phyloP scores from a whole-genome alignment of 2,329 filamentous ascomycete genomes.

The Penicillium capsulatum region DNA sequence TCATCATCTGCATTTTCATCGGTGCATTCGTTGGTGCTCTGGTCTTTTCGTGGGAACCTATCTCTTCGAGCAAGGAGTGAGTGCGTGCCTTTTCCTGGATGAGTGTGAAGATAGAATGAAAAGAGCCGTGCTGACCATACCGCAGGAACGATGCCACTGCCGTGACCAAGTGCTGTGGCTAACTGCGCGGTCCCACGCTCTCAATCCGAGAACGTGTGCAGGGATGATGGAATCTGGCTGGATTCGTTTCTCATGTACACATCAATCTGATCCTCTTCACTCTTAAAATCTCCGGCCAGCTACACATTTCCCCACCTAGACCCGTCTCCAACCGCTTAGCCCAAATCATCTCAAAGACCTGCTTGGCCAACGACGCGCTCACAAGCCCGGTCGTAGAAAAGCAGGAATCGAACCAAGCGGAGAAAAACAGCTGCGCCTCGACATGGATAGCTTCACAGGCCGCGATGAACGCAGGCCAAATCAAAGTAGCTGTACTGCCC shows the following conservation, averaged over 20 bases:
- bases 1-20: constrained; percentile 77
- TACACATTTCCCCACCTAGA: constrained; percentile 4
- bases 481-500: constrained; percentile 13
- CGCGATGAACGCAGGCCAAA: constrained; percentile 21
- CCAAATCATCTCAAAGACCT: constrained; percentile 15
- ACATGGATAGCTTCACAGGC: constrained; percentile 16
- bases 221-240: no score
- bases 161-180: constrained; percentile 20
- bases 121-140: no score
- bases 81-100: no score
- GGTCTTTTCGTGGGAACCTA: constrained; percentile 65
- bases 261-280: constrained; percentile 14
- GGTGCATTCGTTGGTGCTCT: constrained; percentile 70
- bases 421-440: constrained; percentile 12
- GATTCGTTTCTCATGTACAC: constrained; percentile 18
- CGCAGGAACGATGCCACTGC: constrained; percentile 18
- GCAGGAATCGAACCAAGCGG: constrained; percentile 14
- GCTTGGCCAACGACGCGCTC: constrained; percentile 10
- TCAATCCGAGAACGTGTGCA: no score
- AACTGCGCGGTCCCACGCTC: neutral
- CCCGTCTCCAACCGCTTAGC: constrained; percentile 6
- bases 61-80: constrained; percentile 14
- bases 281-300: constrained; percentile 16
- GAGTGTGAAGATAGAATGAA: no score
- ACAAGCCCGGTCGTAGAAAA: constrained; percentile 10